Evolutionary conservation across 2,329 filamentous ascomycete species (phyloP), one percentile per base, ranked within the genome.

Genomic region (Trichoderma brevicompactum): DNA sequence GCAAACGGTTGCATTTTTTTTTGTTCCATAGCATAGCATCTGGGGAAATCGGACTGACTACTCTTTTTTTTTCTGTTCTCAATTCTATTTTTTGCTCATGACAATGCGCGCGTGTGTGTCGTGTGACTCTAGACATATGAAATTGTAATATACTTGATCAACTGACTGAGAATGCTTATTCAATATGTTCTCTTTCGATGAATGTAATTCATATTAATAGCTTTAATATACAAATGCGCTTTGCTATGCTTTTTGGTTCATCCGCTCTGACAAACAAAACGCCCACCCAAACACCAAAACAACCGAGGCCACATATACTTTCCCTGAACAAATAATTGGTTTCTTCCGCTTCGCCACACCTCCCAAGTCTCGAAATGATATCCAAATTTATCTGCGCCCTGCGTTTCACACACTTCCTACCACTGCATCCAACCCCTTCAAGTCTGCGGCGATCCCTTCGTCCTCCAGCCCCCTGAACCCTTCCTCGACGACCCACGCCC

Each of bases 401-500:
- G 7, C 36, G 13, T 19, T n/a, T 17, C 8, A 60, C 15, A 23
- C 63, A 7, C 43, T 28, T 17, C 46, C 55, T 23, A 49, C 28
- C 2, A 43, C 44, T 9, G 36, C 5, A 8, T n/a, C 44, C 17
- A 66, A 38, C 23, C 60, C 59, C 48, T 49, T 68, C 32, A 72
- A 54, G 1, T 69, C 70, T n/a, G 66, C 59, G 1, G 68, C 67
- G 43, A 73, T 68, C n/a, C 69, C 73, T 23, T 78, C 77, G 66
- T 94, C 90, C 60, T 94, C 90, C 61, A 97, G 75, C 0, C 89
- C 91, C 68, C 83, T 83, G 72, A 96, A 96, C 0, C 93, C 94
- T 54, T 97, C 94, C 75, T 97, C 93, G 0, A 97, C 91, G 0
- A 84, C 80, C 94, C 94, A 97, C 65, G 87, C 87, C 71, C 87